These are phyloP conservation scores for Aureobasidium sp. DNA, from an alignment of 2,329 filamentous ascomycete genomes.

Conservation along the genomic window DNA sequence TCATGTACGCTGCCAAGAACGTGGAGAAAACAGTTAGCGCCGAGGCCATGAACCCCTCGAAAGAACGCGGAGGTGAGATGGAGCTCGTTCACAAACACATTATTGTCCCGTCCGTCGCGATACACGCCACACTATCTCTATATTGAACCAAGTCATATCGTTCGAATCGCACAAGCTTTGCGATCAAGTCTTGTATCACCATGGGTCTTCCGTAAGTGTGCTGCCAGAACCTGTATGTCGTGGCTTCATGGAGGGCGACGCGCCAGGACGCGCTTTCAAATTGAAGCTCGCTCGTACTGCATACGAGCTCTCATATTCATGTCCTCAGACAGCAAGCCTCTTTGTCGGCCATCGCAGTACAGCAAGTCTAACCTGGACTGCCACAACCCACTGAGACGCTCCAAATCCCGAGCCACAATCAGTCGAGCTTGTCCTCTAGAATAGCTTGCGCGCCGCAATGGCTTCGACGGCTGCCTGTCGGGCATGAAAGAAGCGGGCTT, in stretches of 20 bases:
- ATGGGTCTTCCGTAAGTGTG: constrained; percentile 17
- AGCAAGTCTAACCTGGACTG: neutral
- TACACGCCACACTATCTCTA: neutral
- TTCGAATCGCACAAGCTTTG: neutral
- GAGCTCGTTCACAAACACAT: neutral
- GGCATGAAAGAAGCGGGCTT: neutral
- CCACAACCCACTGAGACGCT: neutral
- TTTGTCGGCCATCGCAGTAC: neutral
- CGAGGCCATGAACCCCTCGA: neutral
- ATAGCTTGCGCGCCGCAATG: neutral
- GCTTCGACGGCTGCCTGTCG: neutral
- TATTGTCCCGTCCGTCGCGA: neutral
- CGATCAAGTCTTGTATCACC: neutral
- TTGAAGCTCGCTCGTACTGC: neutral
- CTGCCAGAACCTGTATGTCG: neutral
- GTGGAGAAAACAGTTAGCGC: neutral
- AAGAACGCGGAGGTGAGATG: constrained; percentile 1
- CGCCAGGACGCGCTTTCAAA: neutral
- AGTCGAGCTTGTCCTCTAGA: neutral
- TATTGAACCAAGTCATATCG: neutral
- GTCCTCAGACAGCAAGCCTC: neutral
- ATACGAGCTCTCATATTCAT: neutral
- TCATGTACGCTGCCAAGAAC: neutral
- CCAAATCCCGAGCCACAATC: neutral
- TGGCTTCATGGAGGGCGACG: neutral